Evolutionary conservation across 2,329 filamentous ascomycete genomes (phyloP).

Genomic region (Camillea tinctor): DNA sequence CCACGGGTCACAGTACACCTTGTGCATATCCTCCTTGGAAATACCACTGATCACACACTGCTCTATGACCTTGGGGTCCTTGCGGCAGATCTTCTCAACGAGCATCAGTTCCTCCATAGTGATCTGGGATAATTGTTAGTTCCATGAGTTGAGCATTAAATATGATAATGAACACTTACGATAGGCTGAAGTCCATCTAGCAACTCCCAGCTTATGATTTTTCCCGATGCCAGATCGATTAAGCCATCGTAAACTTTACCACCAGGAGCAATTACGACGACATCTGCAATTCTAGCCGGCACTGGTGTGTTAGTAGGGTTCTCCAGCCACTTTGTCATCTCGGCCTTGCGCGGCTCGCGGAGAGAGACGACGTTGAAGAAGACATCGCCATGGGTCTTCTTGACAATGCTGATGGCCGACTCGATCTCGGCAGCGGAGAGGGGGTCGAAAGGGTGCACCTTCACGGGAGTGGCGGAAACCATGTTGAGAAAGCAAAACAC

Average conservation of each 20-base stretch:
- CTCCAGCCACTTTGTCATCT: slow-evolving; percentile 78
- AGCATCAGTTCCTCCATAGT: slow-evolving; percentile 86
- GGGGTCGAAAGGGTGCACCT: slow-evolving; percentile 72
- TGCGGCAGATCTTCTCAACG: slow-evolving; percentile 73
- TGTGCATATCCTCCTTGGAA: slow-evolving; percentile 81
- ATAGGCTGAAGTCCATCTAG: slow-evolving; percentile 79
- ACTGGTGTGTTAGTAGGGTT: slow-evolving; percentile 58
- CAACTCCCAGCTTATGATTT: slow-evolving; percentile 71
- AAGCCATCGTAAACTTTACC: slow-evolving; percentile 82
- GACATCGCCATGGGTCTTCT: slow-evolving; percentile 66
- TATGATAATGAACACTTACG: slow-evolving; percentile 42
- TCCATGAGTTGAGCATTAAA: background rate
- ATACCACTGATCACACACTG: slow-evolving; percentile 85
- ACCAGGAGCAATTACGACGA: slow-evolving; percentile 76
- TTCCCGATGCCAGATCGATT: slow-evolving; percentile 67
- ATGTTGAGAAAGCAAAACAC: slow-evolving; percentile 14
- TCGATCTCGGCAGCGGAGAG: slow-evolving; percentile 73
- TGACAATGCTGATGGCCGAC: slow-evolving; percentile 64
- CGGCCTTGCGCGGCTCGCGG: slow-evolving; percentile 79
- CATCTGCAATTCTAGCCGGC: slow-evolving; percentile 73
- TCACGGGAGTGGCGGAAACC: slow-evolving; percentile 19
- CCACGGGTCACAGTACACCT: slow-evolving; percentile 96
- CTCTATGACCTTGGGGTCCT: slow-evolving; percentile 83
- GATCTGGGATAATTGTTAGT: slow-evolving; percentile 51
- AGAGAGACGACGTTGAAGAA: slow-evolving; percentile 86